phyloP scores from a whole-genome alignment of 2,329 filamentous ascomycete species.

The Diplodia intermedia region DNA sequence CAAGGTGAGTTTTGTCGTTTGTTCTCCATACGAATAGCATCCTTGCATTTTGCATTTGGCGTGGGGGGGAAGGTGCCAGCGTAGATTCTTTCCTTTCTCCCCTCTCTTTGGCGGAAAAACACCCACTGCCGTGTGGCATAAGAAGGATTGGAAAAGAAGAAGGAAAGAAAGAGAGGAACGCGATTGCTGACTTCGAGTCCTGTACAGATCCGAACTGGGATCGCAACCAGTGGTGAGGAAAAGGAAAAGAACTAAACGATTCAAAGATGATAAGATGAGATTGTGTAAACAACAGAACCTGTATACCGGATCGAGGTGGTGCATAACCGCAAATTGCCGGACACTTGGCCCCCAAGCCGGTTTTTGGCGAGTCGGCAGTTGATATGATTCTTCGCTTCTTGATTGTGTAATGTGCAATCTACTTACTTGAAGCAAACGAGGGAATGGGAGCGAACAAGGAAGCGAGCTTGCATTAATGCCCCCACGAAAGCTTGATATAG shows the following conservation, averaged over 20 bases:
- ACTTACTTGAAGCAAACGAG: neutral
- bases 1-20: conserved; percentile 69
- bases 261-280: neutral
- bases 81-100: neutral
- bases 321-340: neutral
- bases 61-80: neutral
- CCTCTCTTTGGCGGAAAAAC: neutral
- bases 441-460: neutral
- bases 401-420: neutral
- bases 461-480: conserved; percentile 30
- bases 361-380: neutral
- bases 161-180: neutral
- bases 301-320: conserved; percentile 1
- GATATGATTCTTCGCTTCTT: neutral
- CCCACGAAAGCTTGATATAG: conserved; percentile 28
- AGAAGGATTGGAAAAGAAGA: neutral
- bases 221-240: conserved; percentile 32
- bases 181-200: neutral
- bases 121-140: neutral
- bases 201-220: conserved; percentile 32
- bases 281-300: conserved; percentile 13
- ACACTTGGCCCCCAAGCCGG: neutral
- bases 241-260: neutral
- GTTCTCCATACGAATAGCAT: conserved; percentile 10
- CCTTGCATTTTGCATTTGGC: neutral